Conservation (phyloP, 805 yeast species). For the Grigorovia transvaalensis region DNA sequence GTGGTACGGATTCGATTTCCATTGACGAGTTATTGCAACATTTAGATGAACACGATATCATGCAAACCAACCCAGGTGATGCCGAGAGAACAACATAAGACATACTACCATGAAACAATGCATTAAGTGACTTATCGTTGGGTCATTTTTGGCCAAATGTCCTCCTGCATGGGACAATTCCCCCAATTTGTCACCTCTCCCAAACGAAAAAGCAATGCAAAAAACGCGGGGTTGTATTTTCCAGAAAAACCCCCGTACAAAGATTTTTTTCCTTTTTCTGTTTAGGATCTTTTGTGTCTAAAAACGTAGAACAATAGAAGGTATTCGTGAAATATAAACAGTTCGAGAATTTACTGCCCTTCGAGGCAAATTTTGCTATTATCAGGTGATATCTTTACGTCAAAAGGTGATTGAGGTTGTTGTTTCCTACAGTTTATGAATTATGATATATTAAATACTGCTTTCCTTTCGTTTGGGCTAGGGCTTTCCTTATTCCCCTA, state of each 20-base stretch:
- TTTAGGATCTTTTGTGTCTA: neutral
- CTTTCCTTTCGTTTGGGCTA: too few species aligned
- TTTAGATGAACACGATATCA: neutral
- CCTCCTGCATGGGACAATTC: neutral
- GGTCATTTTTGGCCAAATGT: too few species aligned
- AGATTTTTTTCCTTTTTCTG: neutral
- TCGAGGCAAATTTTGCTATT: neutral
- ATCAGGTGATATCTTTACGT: neutral
- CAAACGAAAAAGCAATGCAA: neutral
- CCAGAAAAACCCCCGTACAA: neutral
- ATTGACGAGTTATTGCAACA: neutral
- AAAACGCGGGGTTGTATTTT: neutral
- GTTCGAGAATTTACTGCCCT: neutral
- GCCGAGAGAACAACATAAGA: neutral
- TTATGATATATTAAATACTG: too few species aligned
- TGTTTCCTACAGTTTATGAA: too few species aligned
- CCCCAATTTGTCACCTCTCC: too few species aligned
- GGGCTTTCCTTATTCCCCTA: too few species aligned
- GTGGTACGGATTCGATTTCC: slow-evolving; percentile 12
- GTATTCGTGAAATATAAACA: neutral
- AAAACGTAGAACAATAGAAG: neutral
- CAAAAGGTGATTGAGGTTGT: too few species aligned
- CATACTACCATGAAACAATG: neutral
- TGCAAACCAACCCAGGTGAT: neutral
- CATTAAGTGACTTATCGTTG: neutral